phyloP scores from a whole-genome alignment of 441 rosid genomes.

The Populus hybrid region DNA sequence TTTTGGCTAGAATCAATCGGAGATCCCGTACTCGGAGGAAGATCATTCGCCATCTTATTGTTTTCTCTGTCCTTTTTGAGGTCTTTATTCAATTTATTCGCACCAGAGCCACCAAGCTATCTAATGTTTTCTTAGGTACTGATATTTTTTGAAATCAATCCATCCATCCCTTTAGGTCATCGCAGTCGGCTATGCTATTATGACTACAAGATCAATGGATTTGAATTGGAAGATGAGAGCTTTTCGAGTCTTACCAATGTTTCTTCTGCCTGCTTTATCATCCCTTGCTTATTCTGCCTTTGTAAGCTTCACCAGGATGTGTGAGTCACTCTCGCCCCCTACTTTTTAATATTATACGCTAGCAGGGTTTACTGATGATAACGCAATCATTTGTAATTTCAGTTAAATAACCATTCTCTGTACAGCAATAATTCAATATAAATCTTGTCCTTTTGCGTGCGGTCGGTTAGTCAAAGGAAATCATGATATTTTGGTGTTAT shows the following conservation, averaged over 20 bases:
- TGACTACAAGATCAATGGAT: constrained; percentile 60
- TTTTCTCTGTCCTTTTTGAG: constrained; percentile 71
- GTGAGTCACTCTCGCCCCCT: constrained; percentile 39
- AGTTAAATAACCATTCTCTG: too few relatives aligned
- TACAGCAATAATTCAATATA: too few relatives aligned
- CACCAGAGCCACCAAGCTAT: neutral
- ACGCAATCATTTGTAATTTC: too few relatives aligned
- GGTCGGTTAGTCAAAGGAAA: too few relatives aligned
- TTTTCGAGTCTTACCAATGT: constrained; percentile 68
- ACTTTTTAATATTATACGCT: too few relatives aligned
- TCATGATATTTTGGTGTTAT: too few relatives aligned
- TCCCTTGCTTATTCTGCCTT: constrained; percentile 56
- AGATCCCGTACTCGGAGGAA: constrained; percentile 66
- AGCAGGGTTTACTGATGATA: too few relatives aligned
- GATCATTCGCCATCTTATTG: constrained; percentile 52
- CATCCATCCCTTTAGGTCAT: constrained; percentile 37
- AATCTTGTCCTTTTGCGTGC: too few relatives aligned
- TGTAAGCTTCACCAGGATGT: constrained; percentile 57
- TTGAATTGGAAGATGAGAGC: constrained; percentile 87
- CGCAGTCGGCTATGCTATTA: constrained; percentile 77
- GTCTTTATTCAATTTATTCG: constrained; percentile 22
- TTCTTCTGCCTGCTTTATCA: constrained; percentile 73
- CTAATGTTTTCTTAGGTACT: neutral
- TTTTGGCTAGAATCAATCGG: constrained; percentile 58
- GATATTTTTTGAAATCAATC: too few relatives aligned